These are phyloP conservation scores for Pleurotus djamor DNA, from an alignment of 768 basidiomycete species.

Conservation along the genomic window DNA sequence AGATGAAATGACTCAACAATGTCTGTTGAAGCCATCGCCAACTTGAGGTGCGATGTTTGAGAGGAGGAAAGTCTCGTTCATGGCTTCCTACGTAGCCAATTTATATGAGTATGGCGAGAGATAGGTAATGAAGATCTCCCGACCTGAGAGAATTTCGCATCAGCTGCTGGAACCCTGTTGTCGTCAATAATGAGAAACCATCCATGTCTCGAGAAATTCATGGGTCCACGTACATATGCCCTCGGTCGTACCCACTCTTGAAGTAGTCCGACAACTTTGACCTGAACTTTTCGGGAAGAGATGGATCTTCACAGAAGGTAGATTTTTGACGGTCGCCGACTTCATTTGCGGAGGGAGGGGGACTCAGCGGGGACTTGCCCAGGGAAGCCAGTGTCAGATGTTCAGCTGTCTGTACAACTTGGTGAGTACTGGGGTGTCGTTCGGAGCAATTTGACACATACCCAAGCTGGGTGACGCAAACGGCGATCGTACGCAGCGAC, in stretches of 20 bases:
- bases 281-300: slow-evolving; percentile 74
- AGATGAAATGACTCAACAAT: slow-evolving; percentile 58
- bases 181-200: no score
- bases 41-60: slow-evolving; percentile 99
- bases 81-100: slow-evolving; percentile 59
- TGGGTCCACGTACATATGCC: slow-evolving; percentile 77
- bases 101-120: background rate
- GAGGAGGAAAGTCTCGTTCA: slow-evolving; percentile 95
- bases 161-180: slow-evolving; percentile 90
- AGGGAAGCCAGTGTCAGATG: slow-evolving; percentile 84
- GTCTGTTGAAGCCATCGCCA: slow-evolving; percentile 95
- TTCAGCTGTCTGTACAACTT: slow-evolving; percentile 76
- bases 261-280: slow-evolving; percentile 89
- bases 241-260: slow-evolving; percentile 91
- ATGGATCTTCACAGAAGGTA: slow-evolving; percentile 80
- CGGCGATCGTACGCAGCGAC: slow-evolving; percentile 89
- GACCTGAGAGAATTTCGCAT: slow-evolving; percentile 87
- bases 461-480: slow-evolving; percentile 92
- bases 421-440: background rate
- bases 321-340: slow-evolving; percentile 73
- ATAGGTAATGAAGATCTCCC: slow-evolving; percentile 10
- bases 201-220: no score
- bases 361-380: slow-evolving; percentile 36
- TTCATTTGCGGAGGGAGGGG: slow-evolving; percentile 29
- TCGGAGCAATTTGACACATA: slow-evolving; percentile 28